Conservation (phyloP, 2,329 filamentous ascomycete species). For the Colletotrichum shisoi region DNA sequence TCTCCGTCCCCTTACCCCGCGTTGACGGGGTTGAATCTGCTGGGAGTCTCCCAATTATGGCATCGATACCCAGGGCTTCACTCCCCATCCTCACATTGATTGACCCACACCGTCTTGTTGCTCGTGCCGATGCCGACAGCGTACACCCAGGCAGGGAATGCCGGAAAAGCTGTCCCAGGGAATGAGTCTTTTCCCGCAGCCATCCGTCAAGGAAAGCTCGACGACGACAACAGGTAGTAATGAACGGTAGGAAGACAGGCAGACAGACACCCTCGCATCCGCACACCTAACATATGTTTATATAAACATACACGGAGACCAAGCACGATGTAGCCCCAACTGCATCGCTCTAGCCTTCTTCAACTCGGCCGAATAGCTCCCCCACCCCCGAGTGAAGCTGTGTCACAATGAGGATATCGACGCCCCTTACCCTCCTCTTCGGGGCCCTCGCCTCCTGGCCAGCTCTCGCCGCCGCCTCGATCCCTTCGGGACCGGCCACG, state of each 20-base stretch:
- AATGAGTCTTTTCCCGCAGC: not conserved
- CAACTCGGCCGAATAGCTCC: slow-evolving; percentile 1
- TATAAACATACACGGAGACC: too few relatives aligned
- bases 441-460: slow-evolving; percentile 20
- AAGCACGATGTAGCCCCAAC: too few relatives aligned
- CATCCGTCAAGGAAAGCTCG: not conserved
- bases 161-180: slow-evolving; percentile 8
- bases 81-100: not conserved
- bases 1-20: slow-evolving; percentile 31
- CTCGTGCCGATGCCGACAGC: not conserved
- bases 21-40: slow-evolving; percentile 16
- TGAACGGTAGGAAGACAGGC: not conserved
- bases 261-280: too few relatives aligned
- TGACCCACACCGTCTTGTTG: not conserved
- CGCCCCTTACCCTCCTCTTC: slow-evolving; percentile 17
- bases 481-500: slow-evolving; percentile 41
- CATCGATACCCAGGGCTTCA: not conserved
- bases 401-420: slow-evolving; percentile 33
- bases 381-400: slow-evolving; percentile 1
- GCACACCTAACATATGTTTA: not conserved
- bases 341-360: not conserved
- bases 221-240: not conserved
- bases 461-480: not conserved
- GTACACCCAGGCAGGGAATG: not conserved
- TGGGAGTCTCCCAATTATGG: slow-evolving; percentile 18